Base-by-base conservation (phyloP, 2,329 filamentous ascomycete species). In the Niveomyces coronatus region DNA sequence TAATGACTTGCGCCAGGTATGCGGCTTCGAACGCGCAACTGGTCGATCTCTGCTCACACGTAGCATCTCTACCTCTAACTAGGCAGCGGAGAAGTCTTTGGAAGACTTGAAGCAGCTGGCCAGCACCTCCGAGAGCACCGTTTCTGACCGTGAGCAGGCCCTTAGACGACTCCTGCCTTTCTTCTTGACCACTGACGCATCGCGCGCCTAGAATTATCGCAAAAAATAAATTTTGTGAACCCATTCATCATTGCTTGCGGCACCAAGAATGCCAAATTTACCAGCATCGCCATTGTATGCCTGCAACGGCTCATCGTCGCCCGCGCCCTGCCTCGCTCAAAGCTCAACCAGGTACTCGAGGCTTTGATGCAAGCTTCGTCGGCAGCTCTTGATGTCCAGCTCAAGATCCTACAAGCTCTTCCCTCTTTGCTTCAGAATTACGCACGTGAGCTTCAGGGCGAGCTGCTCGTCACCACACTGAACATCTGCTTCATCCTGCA, bases 171-270 rank as follows among this genome's bases (percentile, higher is more conserved):
- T 10, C 9, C 13, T 14, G 11, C 19, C 19, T 26, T 8, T 4
- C 16, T 8, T 24, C 58, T 44, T 57, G 10, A 13, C 35, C 31
- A 18, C n/a, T n/a, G n/a, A n/a, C n/a, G 15, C 31, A 16, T 23
- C 27, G 16, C 30, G 32, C 17, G 42, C 48, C 47, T 53, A 94
- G 91, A 95, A 62, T 75, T 98, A 44, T 77, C 81, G 39, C 79
- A 86, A 52, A 80, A 79, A 48, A 71, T 82, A 41, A 79, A 82
- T 54, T 96, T 98, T 61, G 80, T 89, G 43, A 87, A 89, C 48
- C 91, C 91, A 2, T 96, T 98, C 54, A 75, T 98, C 45, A 80
- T 96, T 55, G 89, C 91, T 18, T 98, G 91, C 55, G 76, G 79
- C 35, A 91, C 87, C 45, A 85, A 82, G 49, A 94, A 94, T 72